Conservation (phyloP, 768 basidiomycete species). For the Mycena leptocephala region DNA sequence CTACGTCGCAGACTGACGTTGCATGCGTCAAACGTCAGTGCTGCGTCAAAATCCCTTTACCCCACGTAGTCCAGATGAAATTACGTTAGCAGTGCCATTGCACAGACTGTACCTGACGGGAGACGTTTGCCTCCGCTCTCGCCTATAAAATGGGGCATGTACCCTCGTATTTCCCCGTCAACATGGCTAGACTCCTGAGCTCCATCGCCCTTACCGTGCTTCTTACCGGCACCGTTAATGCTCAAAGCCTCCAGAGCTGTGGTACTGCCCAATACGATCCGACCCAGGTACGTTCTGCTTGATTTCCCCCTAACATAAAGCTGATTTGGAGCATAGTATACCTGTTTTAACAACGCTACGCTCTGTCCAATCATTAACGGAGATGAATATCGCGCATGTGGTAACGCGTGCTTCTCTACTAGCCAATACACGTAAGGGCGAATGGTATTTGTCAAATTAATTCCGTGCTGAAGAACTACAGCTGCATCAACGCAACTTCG, state of each 20-base stretch:
- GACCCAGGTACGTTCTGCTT: slow-evolving; percentile 8
- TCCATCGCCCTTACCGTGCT: neutral
- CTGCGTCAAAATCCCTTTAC: neutral
- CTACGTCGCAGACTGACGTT: no score
- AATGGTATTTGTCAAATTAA: neutral
- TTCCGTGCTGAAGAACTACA: slow-evolving; percentile 1
- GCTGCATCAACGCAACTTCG: slow-evolving; percentile 17
- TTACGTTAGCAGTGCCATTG: neutral
- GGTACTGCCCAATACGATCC: slow-evolving; percentile 2
- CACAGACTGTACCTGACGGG: neutral
- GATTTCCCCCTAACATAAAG: neutral
- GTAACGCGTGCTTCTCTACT: no score
- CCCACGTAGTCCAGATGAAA: no score
- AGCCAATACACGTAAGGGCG: neutral
- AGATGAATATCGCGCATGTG: neutral
- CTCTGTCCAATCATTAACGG: neutral
- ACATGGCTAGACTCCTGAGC: slow-evolving; percentile 6
- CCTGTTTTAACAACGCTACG: slow-evolving; percentile 1
- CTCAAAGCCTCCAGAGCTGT: slow-evolving; percentile 8
- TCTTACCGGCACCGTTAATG: slow-evolving; percentile 2
- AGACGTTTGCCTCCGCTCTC: neutral
- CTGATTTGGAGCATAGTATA: slow-evolving; percentile 2
- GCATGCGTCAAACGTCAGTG: no score
- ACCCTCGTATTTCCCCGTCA: neutral
- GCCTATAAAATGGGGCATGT: slow-evolving; percentile 14